Conservation (phyloP, 1,284 basidiomycete genomes). For the Moesziomyces sp. region DNA sequence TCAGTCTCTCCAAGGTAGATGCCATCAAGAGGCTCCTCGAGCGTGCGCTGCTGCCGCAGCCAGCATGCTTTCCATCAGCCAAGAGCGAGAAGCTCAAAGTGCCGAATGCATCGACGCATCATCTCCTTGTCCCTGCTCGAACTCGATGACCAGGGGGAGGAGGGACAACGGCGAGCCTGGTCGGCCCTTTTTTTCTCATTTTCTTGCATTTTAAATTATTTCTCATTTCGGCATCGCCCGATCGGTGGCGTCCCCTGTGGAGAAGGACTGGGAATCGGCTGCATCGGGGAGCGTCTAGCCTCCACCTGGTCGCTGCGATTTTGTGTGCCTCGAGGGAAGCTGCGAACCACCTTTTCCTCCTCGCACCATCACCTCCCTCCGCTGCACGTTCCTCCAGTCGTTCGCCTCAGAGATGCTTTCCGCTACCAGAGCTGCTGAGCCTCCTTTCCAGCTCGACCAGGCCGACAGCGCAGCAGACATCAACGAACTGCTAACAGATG, state of each 20-base stretch:
- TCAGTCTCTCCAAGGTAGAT: neutral
- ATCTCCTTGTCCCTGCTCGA: neutral
- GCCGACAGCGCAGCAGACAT: neutral
- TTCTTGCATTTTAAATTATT: too few species aligned
- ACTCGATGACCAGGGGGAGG: too few species aligned
- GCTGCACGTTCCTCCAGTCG: neutral
- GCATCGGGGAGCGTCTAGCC: too few species aligned
- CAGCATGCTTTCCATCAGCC: neutral
- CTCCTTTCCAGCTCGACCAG: slow-evolving; percentile 14
- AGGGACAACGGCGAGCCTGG: too few species aligned
- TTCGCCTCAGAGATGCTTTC: slow-evolving; percentile 14
- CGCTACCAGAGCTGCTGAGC: slow-evolving; percentile 17
- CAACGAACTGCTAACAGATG: slow-evolving; percentile 23
- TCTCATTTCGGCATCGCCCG: too few species aligned
- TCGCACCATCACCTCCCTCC: neutral
- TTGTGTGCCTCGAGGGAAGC: too few species aligned
- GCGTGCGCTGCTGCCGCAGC: neutral
- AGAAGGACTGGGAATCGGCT: too few species aligned
- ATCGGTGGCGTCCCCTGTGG: too few species aligned
- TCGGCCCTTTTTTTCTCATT: too few species aligned
- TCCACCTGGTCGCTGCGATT: neutral
- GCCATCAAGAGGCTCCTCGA: neutral
- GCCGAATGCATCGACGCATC: neutral
- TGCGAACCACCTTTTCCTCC: neutral
- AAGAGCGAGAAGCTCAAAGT: neutral